Conservation (phyloP, 1,284 basidiomycete species). For the Thelephora terrestris region DNA sequence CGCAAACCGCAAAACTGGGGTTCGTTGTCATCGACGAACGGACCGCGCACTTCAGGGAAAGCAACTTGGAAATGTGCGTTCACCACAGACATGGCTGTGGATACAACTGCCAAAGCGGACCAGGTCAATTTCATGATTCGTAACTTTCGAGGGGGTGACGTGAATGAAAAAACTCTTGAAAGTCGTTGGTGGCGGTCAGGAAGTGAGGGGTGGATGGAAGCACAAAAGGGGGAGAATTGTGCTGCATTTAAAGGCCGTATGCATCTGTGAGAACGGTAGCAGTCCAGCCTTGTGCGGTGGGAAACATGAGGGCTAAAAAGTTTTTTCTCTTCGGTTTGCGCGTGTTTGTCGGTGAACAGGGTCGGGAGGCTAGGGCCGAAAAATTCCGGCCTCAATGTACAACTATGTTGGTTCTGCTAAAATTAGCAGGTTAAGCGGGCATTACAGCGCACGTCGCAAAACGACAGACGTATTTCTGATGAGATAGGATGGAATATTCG, state of each 20-base stretch:
- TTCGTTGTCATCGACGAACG: conserved; percentile 48
- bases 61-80: conserved; percentile 63
- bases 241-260: not conserved
- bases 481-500: too few relatives aligned
- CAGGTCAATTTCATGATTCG: too few relatives aligned
- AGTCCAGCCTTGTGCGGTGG: not conserved
- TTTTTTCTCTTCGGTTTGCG: conserved; percentile 23
- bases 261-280: conserved; percentile 3
- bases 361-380: too few relatives aligned
- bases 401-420: too few relatives aligned
- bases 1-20: conserved; percentile 43
- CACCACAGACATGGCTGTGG: conserved; percentile 26
- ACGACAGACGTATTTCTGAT: too few relatives aligned
- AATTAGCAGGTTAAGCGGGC: too few relatives aligned
- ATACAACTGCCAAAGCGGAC: conserved; percentile 10
- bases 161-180: too few relatives aligned
- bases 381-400: too few relatives aligned
- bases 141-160: too few relatives aligned
- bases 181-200: conserved; percentile 1
- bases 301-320: conserved; percentile 17
- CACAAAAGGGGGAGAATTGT: not conserved
- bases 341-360: conserved; percentile 8
- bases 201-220: not conserved
- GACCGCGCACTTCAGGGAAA: conserved; percentile 53
- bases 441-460: too few relatives aligned